phyloP scores from a whole-genome alignment of 345 rosid species.

The Microthlaspi erraticum region DNA sequence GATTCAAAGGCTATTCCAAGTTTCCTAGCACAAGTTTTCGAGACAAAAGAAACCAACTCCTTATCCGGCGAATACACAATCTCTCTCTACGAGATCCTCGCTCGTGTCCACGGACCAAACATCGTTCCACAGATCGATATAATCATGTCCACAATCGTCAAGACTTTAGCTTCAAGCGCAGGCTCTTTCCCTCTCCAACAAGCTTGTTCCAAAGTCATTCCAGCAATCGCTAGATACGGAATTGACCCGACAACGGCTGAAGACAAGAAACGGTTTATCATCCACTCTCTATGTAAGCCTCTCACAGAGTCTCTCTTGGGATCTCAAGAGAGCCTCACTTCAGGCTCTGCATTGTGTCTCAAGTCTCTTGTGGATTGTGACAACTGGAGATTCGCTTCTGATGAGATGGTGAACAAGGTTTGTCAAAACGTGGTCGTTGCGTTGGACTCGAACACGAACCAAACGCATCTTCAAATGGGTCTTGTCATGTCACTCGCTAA shows the following conservation, averaged over 20 bases:
- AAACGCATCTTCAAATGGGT: constrained; percentile 74
- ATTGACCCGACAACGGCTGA: constrained; percentile 75
- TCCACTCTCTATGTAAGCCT: constrained; percentile 85
- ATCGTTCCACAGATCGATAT: constrained; percentile 89
- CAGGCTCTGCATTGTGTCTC: constrained; percentile 91
- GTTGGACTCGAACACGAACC: constrained; percentile 76
- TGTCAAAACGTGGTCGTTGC: constrained; percentile 93
- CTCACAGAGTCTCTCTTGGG: constrained; percentile 76
- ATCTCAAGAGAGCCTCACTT: constrained; percentile 79
- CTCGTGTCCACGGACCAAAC: constrained; percentile 91
- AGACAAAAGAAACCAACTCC: constrained; percentile 83
- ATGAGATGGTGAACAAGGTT: constrained; percentile 87
- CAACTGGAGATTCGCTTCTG: constrained; percentile 90
- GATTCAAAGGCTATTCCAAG: constrained; percentile 88
- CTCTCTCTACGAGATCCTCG: constrained; percentile 91
- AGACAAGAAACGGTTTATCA: constrained; percentile 72
- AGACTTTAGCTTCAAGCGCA: constrained; percentile 86
- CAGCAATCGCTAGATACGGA: constrained; percentile 89
- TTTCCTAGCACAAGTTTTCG: constrained; percentile 94
- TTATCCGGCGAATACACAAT: constrained; percentile 92
- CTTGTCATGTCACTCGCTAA: constrained; percentile 86
- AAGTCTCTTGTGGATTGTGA: constrained; percentile 88
- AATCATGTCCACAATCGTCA: constrained; percentile 83
- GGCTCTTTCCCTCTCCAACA: constrained; percentile 96
- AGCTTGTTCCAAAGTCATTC: constrained; percentile 94